Evolutionary conservation across 305 asterid species (phyloP).

Genomic region (Petunia hybrid): DNA sequence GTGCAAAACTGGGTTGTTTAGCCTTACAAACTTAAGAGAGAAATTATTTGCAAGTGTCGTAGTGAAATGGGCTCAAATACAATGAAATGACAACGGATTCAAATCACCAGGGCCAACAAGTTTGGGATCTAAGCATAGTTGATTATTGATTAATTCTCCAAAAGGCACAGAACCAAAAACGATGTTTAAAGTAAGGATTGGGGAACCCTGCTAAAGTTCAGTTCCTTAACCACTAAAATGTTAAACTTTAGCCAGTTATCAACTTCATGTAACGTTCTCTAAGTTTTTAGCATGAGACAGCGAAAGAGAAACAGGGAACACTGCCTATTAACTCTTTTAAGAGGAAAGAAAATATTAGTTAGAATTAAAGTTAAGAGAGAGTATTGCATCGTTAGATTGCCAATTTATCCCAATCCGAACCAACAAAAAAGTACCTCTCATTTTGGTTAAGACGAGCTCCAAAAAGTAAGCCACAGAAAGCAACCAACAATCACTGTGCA

Average conservation of each 20-base stretch:
- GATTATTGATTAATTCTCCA: slow-evolving; percentile 1
- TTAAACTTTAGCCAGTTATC: background rate
- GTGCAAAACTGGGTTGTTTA: no score
- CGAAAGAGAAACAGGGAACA: background rate
- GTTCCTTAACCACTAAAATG: slow-evolving; percentile 15
- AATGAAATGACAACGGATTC: background rate
- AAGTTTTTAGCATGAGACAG: slow-evolving; percentile 6
- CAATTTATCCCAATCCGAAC: slow-evolving; percentile 5
- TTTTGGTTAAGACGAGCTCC: slow-evolving; percentile 82
- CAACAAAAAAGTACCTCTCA: slow-evolving; percentile 60
- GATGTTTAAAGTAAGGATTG: background rate
- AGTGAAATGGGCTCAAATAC: no score
- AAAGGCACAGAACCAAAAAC: background rate
- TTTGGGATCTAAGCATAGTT: slow-evolving; percentile 2
- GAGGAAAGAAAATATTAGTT: background rate
- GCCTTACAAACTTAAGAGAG: no score
- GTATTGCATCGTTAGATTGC: no score
- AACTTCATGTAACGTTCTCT: background rate
- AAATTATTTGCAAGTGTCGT: no score
- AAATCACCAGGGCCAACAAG: background rate
- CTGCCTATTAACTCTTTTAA: background rate
- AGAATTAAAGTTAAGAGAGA: background rate
- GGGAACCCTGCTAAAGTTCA: slow-evolving; percentile 20
- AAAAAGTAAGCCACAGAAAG: slow-evolving; percentile 83
- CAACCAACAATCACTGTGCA: slow-evolving; percentile 92